Evolutionary conservation across 1,139 yeast genomes (phyloP).

Genomic region (Suhomyces bribrorum): DNA sequence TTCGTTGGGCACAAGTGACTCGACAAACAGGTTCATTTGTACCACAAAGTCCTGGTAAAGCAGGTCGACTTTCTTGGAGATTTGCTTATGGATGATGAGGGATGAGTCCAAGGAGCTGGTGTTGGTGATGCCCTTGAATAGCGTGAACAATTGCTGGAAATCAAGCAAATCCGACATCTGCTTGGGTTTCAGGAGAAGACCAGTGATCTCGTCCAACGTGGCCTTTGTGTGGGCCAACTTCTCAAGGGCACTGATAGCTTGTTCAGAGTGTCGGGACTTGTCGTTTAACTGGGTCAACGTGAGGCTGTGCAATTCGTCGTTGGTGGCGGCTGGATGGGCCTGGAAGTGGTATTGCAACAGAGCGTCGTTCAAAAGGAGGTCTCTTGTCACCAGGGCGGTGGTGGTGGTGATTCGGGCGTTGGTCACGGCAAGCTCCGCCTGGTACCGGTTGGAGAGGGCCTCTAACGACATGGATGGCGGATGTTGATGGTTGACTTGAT

Average conservation of each 20-base stretch:
- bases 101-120: slow-evolving; percentile 5
- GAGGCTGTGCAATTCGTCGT: slow-evolving; percentile 7
- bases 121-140: slow-evolving; percentile 9
- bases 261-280: slow-evolving; percentile 10
- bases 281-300: slow-evolving; percentile 13
- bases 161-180: slow-evolving; percentile 17
- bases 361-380: slow-evolving; percentile 10
- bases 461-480: slow-evolving; percentile 8
- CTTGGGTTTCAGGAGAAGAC: slow-evolving; percentile 14
- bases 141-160: slow-evolving; percentile 16
- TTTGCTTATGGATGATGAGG: slow-evolving; percentile 10
- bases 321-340: background rate
- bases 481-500: too few relatives aligned
- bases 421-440: slow-evolving; percentile 2
- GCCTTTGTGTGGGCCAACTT: slow-evolving; percentile 4
- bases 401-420: slow-evolving; percentile 1
- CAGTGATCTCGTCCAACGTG: slow-evolving; percentile 12
- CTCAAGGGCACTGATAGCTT: slow-evolving; percentile 10
- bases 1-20: slow-evolving; percentile 25
- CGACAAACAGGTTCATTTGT: slow-evolving; percentile 24
- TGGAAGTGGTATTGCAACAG: slow-evolving; percentile 4
- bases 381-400: background rate
- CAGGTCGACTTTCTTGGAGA: slow-evolving; percentile 7
- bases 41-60: slow-evolving; percentile 14
- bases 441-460: slow-evolving; percentile 4